A percentile compares a stretch with the other conserved stretches of the same genome.
These are phyloP conservation scores for Barnettozyma wickerhamii DNA, from an alignment of 805 yeast genomes.

Conservation along the genomic window DNA sequence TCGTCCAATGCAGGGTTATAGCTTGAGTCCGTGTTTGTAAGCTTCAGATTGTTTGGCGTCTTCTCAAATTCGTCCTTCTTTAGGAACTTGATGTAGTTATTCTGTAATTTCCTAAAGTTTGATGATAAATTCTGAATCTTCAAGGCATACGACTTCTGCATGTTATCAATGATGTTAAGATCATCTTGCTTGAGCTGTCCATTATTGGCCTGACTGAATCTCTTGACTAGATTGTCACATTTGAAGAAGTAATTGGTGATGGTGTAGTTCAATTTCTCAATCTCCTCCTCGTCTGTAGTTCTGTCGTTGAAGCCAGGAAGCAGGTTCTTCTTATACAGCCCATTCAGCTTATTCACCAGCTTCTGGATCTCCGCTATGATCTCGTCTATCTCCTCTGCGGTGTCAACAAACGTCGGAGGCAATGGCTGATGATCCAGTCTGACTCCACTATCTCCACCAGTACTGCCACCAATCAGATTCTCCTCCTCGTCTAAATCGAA, in stretches of 20 bases:
- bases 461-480: conserved; percentile 23
- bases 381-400: conserved; percentile 67
- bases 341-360: conserved; percentile 56
- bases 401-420: conserved; percentile 77
- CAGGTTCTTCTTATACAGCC: conserved; percentile 73
- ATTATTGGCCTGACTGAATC: conserved; percentile 44
- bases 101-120: conserved; percentile 80
- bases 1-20: conserved; percentile 29
- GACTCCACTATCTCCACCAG: conserved; percentile 24
- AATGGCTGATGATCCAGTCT: conserved; percentile 57
- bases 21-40: conserved; percentile 5
- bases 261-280: conserved; percentile 70
- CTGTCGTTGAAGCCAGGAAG: conserved; percentile 88
- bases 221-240: conserved; percentile 73
- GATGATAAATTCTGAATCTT: conserved; percentile 77
- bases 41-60: conserved; percentile 23
- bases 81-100: conserved; percentile 79
- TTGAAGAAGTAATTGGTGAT: conserved; percentile 75
- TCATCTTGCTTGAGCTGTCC: conserved; percentile 38
- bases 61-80: conserved; percentile 72
- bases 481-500: conserved; percentile 29
- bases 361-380: conserved; percentile 47
- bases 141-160: conserved; percentile 80
- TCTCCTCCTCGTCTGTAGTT: conserved; percentile 65
- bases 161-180: conserved; percentile 65